Base-by-base conservation (phyloP, 225 moss, liverwort and hornwort genomes). In the Lunularia cruciata region DNA sequence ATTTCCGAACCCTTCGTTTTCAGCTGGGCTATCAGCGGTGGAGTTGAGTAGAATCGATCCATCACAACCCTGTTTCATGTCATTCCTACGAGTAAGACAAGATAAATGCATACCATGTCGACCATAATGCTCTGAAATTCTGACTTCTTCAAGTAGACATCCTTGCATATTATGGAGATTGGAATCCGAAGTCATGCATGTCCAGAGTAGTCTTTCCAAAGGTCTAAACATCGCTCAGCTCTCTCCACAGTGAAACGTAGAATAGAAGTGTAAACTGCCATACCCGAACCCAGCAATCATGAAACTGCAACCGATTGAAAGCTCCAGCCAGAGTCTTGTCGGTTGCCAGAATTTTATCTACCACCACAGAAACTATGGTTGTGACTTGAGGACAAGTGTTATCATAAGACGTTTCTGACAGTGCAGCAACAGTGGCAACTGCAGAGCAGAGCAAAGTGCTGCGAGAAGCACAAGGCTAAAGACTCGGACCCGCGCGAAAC, bases 271-370 rank as follows among this genome's bases (percentile, higher is more conserved):
- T n/a, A n/a, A n/a, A n/a, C n/a, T n/a, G 26, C 20, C 67, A 8
- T 52, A 67, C 67, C 67, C 67, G 4, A 51, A 67, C 67, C 33
- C 48, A 67, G 30, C 67, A 67, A 18, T 49, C 67, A 39, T 67
- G 67, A 35, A 67, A 67, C 19, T 48, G 51, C 51, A 67, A 35
- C 12, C 67, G 30, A 33, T 33, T 49, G 27, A 67, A 67, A 12
- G 48, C 67, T 48, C 49, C 67, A 32, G 33, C 33, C 16, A 65
- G 34, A 15, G 23, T 45, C 30, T 23, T 65, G 18, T 63, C 64
- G 12, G 19, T 65, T 18, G 27, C 38, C 15, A 43, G 42, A 18
- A 26, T 25, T 30, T 25, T 27, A 6, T 14, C 38, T 4, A 43
- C 45, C 10, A 26, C 28, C 18, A 23, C 6, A 15, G 26, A 16